Conservation (phyloP, 148 eudicot species). For the Bassia scoparia region DNA sequence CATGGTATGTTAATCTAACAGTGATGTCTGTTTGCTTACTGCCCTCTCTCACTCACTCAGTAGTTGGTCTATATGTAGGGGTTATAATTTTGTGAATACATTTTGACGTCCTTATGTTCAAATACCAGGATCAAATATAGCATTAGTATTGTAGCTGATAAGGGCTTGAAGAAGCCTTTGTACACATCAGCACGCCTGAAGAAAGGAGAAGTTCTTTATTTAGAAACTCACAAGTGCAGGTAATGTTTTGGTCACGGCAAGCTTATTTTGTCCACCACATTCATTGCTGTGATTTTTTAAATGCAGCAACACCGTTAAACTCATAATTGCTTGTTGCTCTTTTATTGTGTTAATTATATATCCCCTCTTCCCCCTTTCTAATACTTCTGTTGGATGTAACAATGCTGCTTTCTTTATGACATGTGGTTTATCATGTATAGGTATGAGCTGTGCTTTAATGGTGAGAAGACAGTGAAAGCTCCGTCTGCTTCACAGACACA, state of each 20-base stretch:
- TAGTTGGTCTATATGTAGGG: neutral
- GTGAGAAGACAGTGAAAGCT: slow-evolving; percentile 74
- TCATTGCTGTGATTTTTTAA: neutral
- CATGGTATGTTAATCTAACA: neutral
- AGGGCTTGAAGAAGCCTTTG: slow-evolving; percentile 83
- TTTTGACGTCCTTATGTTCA: neutral
- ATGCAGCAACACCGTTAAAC: neutral
- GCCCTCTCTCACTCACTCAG: neutral
- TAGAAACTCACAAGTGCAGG: slow-evolving; percentile 91
- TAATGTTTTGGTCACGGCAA: slow-evolving; percentile 21
- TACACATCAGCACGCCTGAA: slow-evolving; percentile 94
- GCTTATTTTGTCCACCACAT: too few species aligned
- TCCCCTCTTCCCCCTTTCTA: neutral
- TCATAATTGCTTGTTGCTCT: neutral
- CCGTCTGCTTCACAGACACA: slow-evolving; percentile 45
- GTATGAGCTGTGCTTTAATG: slow-evolving; percentile 88
- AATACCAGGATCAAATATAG: slow-evolving; percentile 84
- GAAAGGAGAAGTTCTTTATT: slow-evolving; percentile 92
- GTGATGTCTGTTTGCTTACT: neutral
- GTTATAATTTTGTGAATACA: neutral
- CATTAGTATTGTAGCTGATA: slow-evolving; percentile 88
- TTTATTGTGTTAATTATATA: neutral
- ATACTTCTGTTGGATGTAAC: neutral
- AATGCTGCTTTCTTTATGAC: neutral
- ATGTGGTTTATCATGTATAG: slow-evolving; percentile 30